Evolutionary conservation across 805 yeast genomes (phyloP), one percentile per base, ranked within the genome.

Genomic region (Candida glaebosa): DNA sequence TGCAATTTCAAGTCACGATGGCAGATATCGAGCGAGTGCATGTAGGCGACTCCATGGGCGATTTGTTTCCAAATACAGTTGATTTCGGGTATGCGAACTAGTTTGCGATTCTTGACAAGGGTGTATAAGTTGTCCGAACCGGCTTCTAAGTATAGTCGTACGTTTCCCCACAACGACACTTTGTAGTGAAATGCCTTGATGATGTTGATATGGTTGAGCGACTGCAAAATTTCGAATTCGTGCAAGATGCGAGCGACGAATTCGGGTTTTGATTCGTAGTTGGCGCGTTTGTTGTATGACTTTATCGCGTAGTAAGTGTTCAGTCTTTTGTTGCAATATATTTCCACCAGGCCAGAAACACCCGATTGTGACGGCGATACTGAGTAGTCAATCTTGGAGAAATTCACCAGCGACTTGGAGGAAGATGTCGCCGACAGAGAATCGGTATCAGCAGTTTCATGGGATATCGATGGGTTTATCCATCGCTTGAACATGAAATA

Each of bases 1-100:
- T 67, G 75, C 18, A 71, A 58, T 53, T 77, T 77, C 39, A 77
- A 50, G 55, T 77, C 82, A 31, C 81, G 58, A 51, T 77, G 82
- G 44, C 73, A 68, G 12, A 73, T 47, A 18, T 57, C 54, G 2
- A 40, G 37, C 7, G 19, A 25, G 45, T 77, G 81, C 32, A 77
- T 44, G 49, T 64, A 68, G 1, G 34, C 14, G 3, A 77, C 49
- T 0, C 69, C 79, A 2, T 32, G 22, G 14, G 66, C 52, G 3
- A 73, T 41, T 51, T 77, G 81, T 40, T 60, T 62, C 67, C 72
- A 71, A 32, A 63, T 54, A 39, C 70, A 58, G 15, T 61, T 38
- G 26, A 54, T 40, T 19, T 54, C 60, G 8, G 24, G 7, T 1
- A n/a, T 10, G 2, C 37, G 40, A 10, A 16, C 18, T 15, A 10